phyloP scores from a whole-genome alignment of 2,329 filamentous ascomycete species.

The Fusarium papillatum region DNA sequence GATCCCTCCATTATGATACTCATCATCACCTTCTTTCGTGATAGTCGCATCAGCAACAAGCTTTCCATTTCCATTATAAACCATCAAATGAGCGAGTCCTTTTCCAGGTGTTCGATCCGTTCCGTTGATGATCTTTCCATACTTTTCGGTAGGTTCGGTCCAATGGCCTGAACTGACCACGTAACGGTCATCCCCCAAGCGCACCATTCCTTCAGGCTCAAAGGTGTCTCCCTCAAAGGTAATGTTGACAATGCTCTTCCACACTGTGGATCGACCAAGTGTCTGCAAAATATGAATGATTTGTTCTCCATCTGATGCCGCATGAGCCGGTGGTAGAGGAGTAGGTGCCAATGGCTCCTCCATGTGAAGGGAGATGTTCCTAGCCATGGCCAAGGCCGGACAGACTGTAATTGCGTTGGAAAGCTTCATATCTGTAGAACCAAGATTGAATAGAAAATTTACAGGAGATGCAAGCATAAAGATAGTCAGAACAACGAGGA shows the following conservation, averaged over 20 bases:
- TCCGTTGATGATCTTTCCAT: constrained; percentile 61
- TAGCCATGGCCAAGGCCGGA: constrained; percentile 27
- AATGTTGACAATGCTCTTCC: constrained; percentile 57
- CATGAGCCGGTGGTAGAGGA: constrained; percentile 51
- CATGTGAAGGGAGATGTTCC: constrained; percentile 52
- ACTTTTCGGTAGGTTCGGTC: constrained; percentile 54
- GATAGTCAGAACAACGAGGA: constrained; percentile 33
- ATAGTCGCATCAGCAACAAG: constrained; percentile 60
- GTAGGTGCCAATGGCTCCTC: constrained; percentile 48
- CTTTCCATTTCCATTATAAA: constrained; percentile 57
- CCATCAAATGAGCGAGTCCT: constrained; percentile 59
- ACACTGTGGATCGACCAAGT: constrained; percentile 55
- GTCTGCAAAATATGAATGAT: constrained; percentile 53
- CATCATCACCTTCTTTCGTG: constrained; percentile 50
- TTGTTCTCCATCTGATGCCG: constrained; percentile 49
- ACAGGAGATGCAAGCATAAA: constrained; percentile 31
- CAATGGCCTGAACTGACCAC: constrained; percentile 61
- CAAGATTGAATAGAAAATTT: constrained; percentile 12
- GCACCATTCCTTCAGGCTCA: constrained; percentile 63
- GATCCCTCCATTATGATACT: constrained; percentile 63
- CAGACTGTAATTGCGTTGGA: constrained; percentile 35
- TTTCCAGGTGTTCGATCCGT: constrained; percentile 61
- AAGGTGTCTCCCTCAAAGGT: constrained; percentile 59
- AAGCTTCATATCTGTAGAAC: constrained; percentile 30
- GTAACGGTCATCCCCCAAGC: constrained; percentile 57